A percentile compares a stretch with the other conserved stretches of the same genome.
Conservation (phyloP, 345 rosid species). For the Moricandia moricandioides region DNA sequence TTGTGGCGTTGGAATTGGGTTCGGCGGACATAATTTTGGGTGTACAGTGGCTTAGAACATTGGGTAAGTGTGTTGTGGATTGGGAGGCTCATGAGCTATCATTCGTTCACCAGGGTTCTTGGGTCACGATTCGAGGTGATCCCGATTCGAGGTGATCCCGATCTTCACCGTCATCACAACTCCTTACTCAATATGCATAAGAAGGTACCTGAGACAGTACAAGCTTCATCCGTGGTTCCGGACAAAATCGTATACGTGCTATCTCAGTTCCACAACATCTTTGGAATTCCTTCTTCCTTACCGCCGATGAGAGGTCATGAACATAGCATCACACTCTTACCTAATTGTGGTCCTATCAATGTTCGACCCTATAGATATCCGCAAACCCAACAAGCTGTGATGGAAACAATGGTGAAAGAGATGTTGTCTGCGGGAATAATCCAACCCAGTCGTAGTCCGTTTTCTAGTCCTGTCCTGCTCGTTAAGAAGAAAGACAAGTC, state of each 20-base stretch:
- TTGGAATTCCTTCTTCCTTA: too few species aligned
- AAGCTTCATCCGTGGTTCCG: too few species aligned
- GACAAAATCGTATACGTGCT: too few species aligned
- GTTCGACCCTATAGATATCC: neutral
- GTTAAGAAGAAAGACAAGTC: neutral
- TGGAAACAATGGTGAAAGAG: neutral
- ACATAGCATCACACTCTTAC: neutral
- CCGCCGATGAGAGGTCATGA: neutral
- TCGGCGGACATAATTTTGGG: neutral
- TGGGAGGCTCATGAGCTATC: neutral
- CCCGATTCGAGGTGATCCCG: too few species aligned
- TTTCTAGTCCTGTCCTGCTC: neutral
- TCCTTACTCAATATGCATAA: too few species aligned
- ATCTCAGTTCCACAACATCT: too few species aligned
- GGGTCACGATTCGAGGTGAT: neutral
- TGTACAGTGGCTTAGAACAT: neutral
- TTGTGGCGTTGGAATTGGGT: neutral
- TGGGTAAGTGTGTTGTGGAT: neutral
- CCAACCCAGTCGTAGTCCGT: neutral
- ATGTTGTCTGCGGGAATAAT: neutral
- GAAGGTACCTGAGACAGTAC: too few species aligned
- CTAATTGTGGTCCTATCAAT: neutral
- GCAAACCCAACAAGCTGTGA: neutral
- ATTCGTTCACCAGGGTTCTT: neutral
- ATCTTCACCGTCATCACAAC: too few species aligned